Percentiles rank a stretch among this genome's conserved stretches.
Evolutionary conservation across 768 basidiomycete genomes (phyloP).

Genomic region (Tylopilus plumbeoviolaceoides): DNA sequence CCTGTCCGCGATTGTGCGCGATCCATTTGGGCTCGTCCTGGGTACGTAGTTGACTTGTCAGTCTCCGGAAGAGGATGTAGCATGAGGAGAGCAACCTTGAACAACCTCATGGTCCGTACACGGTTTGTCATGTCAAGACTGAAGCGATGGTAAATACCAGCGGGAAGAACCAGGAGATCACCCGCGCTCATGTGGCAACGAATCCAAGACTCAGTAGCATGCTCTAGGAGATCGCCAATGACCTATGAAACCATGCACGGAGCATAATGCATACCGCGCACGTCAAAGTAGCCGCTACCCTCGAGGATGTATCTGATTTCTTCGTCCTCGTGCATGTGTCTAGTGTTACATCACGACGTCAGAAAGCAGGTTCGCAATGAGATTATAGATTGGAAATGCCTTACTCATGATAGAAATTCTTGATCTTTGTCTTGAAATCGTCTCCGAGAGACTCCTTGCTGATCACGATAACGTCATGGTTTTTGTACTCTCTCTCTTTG

Average conservation of each 20-base stretch:
- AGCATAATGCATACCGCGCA: slow-evolving; percentile 57
- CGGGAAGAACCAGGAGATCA: slow-evolving; percentile 49
- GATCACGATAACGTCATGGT: slow-evolving; percentile 74
- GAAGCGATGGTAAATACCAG: slow-evolving; percentile 91
- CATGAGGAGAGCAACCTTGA: slow-evolving; percentile 52
- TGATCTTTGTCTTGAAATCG: too few species aligned
- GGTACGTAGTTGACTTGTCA: background rate
- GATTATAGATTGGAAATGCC: background rate
- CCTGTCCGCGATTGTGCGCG: slow-evolving; percentile 51
- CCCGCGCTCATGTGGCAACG: slow-evolving; percentile 71
- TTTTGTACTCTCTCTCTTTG: slow-evolving; percentile 68
- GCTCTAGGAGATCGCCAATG: slow-evolving; percentile 40
- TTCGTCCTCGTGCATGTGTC: slow-evolving; percentile 93
- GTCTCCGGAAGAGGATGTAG: background rate
- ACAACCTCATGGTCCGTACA: slow-evolving; percentile 74
- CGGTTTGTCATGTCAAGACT: slow-evolving; percentile 73
- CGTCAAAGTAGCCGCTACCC: slow-evolving; percentile 87
- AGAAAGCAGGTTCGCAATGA: background rate
- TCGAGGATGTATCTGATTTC: slow-evolving; percentile 84
- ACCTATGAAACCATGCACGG: too few species aligned
- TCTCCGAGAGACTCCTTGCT: slow-evolving; percentile 26
- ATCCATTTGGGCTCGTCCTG: slow-evolving; percentile 90
- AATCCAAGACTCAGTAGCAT: slow-evolving; percentile 71
- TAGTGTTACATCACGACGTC: slow-evolving; percentile 22
- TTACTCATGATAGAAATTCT: slow-evolving; percentile 74